Base-by-base conservation (phyloP, 306 rosid species). In the Hippophae tibetana region DNA sequence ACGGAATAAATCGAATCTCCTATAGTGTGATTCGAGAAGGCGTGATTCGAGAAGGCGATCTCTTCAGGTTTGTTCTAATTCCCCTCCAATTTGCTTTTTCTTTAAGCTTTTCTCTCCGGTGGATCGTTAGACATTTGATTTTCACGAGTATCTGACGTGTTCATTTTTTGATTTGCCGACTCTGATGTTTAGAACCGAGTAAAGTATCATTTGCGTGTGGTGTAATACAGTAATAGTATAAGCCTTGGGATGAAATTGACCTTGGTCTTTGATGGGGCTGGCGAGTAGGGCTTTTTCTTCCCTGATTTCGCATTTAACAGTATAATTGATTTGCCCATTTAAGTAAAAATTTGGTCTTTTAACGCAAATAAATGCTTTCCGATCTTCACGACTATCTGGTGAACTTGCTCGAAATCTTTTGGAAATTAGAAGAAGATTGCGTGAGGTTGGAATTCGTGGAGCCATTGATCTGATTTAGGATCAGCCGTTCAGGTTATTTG, bases 61-160 rank as follows among this genome's bases (percentile, higher is more conserved):
- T 26, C 11, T 7, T 43, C 69, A 64, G 69, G 69, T 64, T 26
- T 43, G 47, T 54, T 54, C 40, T 42, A 42, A 31, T 25, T 52
- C 52, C 12, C 6, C 51, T 51, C 7, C 7, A 7, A n/a, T 23
- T 52, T 9, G 5, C n/a, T 7, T 40, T 14, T 1, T 23, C 23
- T 41, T 23, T 2, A 31, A 1, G 50, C 13, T 47, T 49, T 13
- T 6, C 53, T 18, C 53, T 8, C 23, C 7, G n/a, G 12, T 49
- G 5, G 14, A 3, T 18, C 43, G 7, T 18, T 42, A 7, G 7
- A 9, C n/a, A 8, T n/a, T 9, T 11, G 41, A 2, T 7, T 46
- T 60, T 12, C 10, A 2, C 13, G 31, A 47, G 38, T 7, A 7
- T 14, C 10, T 53, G 55, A 25, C 49, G 47, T 14, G 59, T 50